Base-by-base conservation (phyloP, 2,329 filamentous ascomycete genomes). In the Pseudopyricularia cyperi region DNA sequence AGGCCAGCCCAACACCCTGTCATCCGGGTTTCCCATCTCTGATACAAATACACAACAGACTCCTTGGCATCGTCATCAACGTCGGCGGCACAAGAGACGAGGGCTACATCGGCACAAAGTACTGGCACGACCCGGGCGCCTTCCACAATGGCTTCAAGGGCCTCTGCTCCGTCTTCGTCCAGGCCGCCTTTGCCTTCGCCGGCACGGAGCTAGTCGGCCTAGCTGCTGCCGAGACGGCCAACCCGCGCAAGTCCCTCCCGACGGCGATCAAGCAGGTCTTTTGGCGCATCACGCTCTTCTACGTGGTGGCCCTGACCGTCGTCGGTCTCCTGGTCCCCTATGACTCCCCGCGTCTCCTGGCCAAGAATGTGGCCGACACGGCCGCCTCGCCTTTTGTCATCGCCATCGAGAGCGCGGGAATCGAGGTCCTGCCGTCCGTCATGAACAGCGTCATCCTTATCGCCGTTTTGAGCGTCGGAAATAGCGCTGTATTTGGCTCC, bases 381-480 rank as follows among this genome's bases (percentile, higher is more conserved):
- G 80, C 81, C 26, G 85, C 89, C 1, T 95, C 89, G 3, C 91
- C 91, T 2, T 96, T 96, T 65, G 90, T 96, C 60, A 94, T 96
- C 60, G 88, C 90, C 56, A 95, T 95, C 59, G 74, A 85, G 58
- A 85, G 89, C 56, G 89, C 89, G 1, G 85, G 87, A 8, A 94
- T 96, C 60, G 70, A 79, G 42, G 83, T 85, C 2, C 77, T 96
- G 3, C 88, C 89, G 2, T 90, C 86, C 0, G 77, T 96, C 52
- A 94, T 96, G 85, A 96, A 97, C 66, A 82, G 81, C n/a, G 89
- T 96, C 55, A 95, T 96, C 64, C 81, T 96, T 62, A 81, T 95
- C 56, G 85, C 90, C 19, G 89, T 95, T 22, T 71, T 96, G 22
- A 94, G 88, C 1, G 90, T 96, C 54, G 89, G 89, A 53, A 96